phyloP scores from a whole-genome alignment of 2,329 filamentous ascomycete genomes.

The Colletotrichum eleusines region DNA sequence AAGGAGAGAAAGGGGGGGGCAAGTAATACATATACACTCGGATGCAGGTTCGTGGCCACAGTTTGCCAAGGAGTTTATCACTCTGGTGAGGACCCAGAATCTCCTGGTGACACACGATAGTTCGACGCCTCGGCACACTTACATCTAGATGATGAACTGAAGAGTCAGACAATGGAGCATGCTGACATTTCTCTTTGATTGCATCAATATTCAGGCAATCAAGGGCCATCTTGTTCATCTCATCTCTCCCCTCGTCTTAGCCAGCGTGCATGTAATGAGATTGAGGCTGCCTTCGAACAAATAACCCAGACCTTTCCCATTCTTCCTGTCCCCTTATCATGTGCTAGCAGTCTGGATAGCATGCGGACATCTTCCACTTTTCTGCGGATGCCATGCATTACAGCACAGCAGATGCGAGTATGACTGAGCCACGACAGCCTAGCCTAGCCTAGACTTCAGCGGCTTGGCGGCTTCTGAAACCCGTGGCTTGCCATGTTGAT shows the following conservation, averaged over 20 bases:
- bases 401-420: not conserved
- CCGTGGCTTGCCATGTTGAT: constrained; percentile 30
- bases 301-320: too few relatives aligned
- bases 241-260: constrained; percentile 17
- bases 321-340: constrained; percentile 1
- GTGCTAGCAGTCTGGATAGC: not conserved
- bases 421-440: not conserved
- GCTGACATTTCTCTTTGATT: not conserved
- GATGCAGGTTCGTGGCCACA: too few relatives aligned
- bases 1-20: too few relatives aligned
- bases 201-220: not conserved
- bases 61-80: too few relatives aligned
- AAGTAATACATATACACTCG: too few relatives aligned
- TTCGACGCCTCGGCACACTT: too few relatives aligned
- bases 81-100: too few relatives aligned
- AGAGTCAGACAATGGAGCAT: not conserved
- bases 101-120: too few relatives aligned
- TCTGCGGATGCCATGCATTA: not conserved
- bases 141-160: too few relatives aligned
- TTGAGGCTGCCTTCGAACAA: not conserved
- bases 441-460: not conserved
- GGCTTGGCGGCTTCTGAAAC: constrained; percentile 10
- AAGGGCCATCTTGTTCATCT: constrained; percentile 24
- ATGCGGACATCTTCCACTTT: constrained; percentile 15
- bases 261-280: not conserved